Evolutionary conservation across 495 filamentous ascomycete genomes (phyloP).

Genomic region (Lasiosphaeriaceae sp.): DNA sequence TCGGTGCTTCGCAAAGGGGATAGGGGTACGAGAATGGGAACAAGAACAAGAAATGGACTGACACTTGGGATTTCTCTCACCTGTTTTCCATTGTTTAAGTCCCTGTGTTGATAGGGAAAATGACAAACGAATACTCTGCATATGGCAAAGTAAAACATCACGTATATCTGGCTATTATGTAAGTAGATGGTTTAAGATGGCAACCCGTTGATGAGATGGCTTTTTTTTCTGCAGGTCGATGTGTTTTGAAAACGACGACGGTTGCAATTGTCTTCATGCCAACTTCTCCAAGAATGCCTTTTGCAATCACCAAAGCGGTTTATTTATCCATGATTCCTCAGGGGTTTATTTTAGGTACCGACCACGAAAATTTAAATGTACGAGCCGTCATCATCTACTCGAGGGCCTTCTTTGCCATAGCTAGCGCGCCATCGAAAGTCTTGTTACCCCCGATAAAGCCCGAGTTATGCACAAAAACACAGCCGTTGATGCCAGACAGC

Average conservation of each 20-base stretch:
- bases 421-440: conserved; percentile 81
- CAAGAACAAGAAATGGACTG: background rate
- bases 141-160: background rate
- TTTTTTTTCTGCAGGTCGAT: too few relatives aligned
- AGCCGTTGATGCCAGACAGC: conserved; percentile 67
- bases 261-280: too few relatives aligned
- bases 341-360: too few relatives aligned
- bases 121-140: background rate
- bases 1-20: too few relatives aligned
- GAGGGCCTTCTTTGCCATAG: conserved; percentile 75
- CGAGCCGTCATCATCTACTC: background rate
- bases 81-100: background rate
- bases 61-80: background rate
- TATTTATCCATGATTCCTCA: too few relatives aligned
- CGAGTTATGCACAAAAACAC: conserved; percentile 88
- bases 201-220: too few relatives aligned
- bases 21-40: background rate
- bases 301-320: too few relatives aligned
- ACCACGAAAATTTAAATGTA: background rate
- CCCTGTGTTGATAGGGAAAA: background rate
- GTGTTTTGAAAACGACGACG: too few relatives aligned
- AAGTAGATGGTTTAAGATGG: too few relatives aligned
- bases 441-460: conserved; percentile 96
- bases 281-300: too few relatives aligned
- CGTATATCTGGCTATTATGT: too few relatives aligned